A percentile compares a stretch with the other conserved stretches of the same genome.
These are phyloP conservation scores for Leishmania guyanensis DNA, from an alignment of 208 protist genomes.

Conservation along the genomic window DNA sequence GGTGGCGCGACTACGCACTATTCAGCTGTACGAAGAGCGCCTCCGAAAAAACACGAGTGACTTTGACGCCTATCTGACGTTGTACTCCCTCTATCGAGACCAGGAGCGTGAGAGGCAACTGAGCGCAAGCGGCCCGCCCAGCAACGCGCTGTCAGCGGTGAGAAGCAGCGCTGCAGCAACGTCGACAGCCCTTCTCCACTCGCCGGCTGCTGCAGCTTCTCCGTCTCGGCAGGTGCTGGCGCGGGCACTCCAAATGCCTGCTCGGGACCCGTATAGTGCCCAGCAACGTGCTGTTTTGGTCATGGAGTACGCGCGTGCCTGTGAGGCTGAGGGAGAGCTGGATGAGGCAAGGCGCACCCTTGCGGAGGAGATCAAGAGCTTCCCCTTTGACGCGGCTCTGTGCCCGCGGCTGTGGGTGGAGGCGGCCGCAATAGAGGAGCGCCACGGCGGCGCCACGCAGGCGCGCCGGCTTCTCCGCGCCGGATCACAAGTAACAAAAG, in stretches of 20 bases:
- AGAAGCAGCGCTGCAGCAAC: background rate
- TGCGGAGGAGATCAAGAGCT: slow-evolving; percentile 59
- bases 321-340: slow-evolving; percentile 32
- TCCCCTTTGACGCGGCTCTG: slow-evolving; percentile 65
- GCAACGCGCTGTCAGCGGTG: background rate
- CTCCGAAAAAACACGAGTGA: slow-evolving; percentile 53
- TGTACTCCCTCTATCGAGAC: slow-evolving; percentile 73
- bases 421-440: slow-evolving; percentile 75
- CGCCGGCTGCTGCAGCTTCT: background rate
- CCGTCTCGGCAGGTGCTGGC: slow-evolving; percentile 22
- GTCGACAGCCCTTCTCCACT: background rate
- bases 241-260: slow-evolving; percentile 32
- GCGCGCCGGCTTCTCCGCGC: slow-evolving; percentile 68
- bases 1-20: slow-evolving; percentile 40
- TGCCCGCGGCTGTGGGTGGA: slow-evolving; percentile 83
- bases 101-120: slow-evolving; percentile 23
- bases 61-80: slow-evolving; percentile 70
- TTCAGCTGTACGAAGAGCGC: slow-evolving; percentile 64
- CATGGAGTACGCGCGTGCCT: slow-evolving; percentile 67
- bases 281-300: slow-evolving; percentile 76
- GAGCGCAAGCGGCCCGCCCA: background rate
- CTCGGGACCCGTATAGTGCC: slow-evolving; percentile 33
- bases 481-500: slow-evolving; percentile 54
- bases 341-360: slow-evolving; percentile 54
- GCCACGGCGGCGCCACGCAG: slow-evolving; percentile 48